Evolutionary conservation across 192 early-diverging fungal species (phyloP).

Genomic region (Coemansia sp.): DNA sequence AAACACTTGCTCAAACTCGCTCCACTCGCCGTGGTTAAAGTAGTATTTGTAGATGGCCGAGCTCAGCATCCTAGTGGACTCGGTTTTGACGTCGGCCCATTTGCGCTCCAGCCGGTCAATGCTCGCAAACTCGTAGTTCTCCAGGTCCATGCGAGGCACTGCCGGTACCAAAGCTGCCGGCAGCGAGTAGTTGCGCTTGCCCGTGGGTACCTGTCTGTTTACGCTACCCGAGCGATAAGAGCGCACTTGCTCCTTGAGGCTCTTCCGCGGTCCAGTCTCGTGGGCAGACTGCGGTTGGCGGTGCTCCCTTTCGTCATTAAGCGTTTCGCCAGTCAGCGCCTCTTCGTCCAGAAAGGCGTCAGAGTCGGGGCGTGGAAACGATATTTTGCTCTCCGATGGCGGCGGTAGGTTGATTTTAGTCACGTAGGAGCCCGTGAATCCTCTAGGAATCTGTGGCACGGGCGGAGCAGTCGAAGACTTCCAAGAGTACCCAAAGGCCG

Average conservation of each 20-base stretch:
- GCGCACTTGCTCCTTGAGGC: constrained; percentile 15
- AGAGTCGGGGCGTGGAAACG: constrained; percentile 36
- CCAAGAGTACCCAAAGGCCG: constrained; percentile 30
- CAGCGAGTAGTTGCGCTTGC: constrained; percentile 55
- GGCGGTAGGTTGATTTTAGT: constrained; percentile 7
- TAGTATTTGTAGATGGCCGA: constrained; percentile 59
- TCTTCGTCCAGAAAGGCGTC: constrained; percentile 5
- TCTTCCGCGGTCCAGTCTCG: neutral
- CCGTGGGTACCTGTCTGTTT: neutral
- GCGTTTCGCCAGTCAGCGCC: constrained; percentile 6
- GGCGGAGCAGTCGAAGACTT: constrained; percentile 33
- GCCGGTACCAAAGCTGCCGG: constrained; percentile 35
- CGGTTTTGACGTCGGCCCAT: constrained; percentile 51
- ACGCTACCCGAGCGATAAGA: constrained; percentile 9
- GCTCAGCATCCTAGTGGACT: constrained; percentile 50
- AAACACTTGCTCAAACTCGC: constrained; percentile 54
- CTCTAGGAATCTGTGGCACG: constrained; percentile 34
- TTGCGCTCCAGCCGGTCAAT: constrained; percentile 54
- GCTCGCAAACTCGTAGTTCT: constrained; percentile 54
- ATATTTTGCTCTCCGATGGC: constrained; percentile 17
- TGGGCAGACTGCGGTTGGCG: constrained; percentile 10
- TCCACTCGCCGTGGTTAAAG: constrained; percentile 55
- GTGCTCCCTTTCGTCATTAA: neutral
- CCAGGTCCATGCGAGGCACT: constrained; percentile 25
- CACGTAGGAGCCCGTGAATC: constrained; percentile 20